Base-by-base conservation (phyloP, 2,329 filamentous ascomycete genomes). In the Colletotrichum phormii region DNA sequence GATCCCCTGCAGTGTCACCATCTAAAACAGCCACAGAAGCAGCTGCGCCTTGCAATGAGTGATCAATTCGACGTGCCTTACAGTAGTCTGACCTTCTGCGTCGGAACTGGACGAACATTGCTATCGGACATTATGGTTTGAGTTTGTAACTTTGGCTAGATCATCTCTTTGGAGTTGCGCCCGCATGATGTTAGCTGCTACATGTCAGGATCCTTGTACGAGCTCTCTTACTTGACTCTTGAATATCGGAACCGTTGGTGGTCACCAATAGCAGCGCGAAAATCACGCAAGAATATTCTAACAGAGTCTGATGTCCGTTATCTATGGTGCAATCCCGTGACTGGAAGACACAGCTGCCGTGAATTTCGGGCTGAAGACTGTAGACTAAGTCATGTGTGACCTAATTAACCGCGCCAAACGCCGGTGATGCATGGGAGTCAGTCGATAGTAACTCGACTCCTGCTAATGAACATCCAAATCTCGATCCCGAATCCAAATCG, bases 21-120 rank as follows among this genome's bases (percentile, higher is more conserved):
- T 18, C n/a, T 15, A 22, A 31, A 67, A 67, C 57, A 54, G 65
- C 57, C 57, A 62, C 46, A 58, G 26, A 33, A 54, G 42, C 42
- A 18, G 29, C 24, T 26, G 51, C 22, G 24, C 1, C 12, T 54
- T 29, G 5, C 5, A 11, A 22, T 15, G 7, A 12, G 11, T 29
- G 51, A 24, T 42, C 13, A 15, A 22, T 58, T 11, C 33, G 15
- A 18, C 29, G 4, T 29, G 26, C 5, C 8, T 8, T 33, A 5
- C 37, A 53, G 51, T 22, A 33, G 4, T 31, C 13, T 6, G 24
- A 2, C 24, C 7, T n/a, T 33, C 6, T 29, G 13, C 4, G 51
- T 70, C 31, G 42, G 61, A 65, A 37, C 29, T 59, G 61, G 29
- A 42, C 29, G 29, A 59, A 13, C 37, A 15, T 8, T 18, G 18